Evolutionary conservation across 2,329 filamentous ascomycete genomes (phyloP).

Genomic region (Coniochaeta pulveracea): DNA sequence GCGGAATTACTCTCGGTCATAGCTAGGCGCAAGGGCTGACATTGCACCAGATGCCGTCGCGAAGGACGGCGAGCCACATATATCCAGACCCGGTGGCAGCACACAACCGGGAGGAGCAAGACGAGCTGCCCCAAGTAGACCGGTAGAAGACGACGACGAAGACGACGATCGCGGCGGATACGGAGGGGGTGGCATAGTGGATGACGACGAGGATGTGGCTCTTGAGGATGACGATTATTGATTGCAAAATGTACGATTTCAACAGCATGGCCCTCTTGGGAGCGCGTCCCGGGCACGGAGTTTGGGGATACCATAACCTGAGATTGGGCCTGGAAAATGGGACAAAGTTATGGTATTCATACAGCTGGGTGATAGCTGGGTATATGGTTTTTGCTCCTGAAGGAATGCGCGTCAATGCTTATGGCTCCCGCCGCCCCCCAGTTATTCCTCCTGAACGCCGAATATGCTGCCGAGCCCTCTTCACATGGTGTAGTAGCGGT

Average conservation of each 20-base stretch:
- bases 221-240: slow-evolving; percentile 30
- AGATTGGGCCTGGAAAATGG: background rate
- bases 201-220: slow-evolving; percentile 41
- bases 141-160: slow-evolving; percentile 35
- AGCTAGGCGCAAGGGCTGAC: background rate
- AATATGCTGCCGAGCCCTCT: too few relatives aligned
- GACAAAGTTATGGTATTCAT: too few relatives aligned
- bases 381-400: background rate
- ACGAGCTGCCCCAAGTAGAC: slow-evolving; percentile 16
- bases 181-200: slow-evolving; percentile 39
- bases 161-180: too few relatives aligned
- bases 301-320: background rate
- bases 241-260: too few relatives aligned
- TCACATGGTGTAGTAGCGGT: slow-evolving; percentile 86
- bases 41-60: slow-evolving; percentile 14
- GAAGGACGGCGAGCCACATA: slow-evolving; percentile 6
- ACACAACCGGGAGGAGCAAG: slow-evolving; percentile 12
- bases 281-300: background rate
- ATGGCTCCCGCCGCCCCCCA: background rate
- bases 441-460: background rate
- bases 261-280: background rate
- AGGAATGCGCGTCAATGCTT: background rate
- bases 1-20: slow-evolving; percentile 11
- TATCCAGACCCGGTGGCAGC: slow-evolving; percentile 3
- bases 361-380: too few relatives aligned